A percentile compares a stretch with the other conserved stretches of the same genome.
Conservation (phyloP, 441 rosid genomes). For the Omphalea diandra region DNA sequence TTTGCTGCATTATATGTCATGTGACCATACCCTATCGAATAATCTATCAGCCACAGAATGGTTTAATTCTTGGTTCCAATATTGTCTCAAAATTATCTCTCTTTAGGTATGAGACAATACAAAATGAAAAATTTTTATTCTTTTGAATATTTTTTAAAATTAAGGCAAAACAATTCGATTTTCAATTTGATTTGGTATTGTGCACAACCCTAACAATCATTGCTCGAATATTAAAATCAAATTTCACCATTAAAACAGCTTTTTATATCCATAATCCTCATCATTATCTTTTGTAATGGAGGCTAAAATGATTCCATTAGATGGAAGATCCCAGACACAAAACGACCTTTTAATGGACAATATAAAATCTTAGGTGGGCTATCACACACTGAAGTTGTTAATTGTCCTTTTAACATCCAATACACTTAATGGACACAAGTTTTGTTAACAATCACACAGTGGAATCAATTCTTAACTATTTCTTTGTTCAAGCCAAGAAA, state of each 20-base stretch:
- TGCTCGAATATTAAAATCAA: background rate
- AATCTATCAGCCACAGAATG: too few relatives aligned
- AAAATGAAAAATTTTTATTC: too few relatives aligned
- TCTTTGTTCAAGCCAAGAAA: constrained; percentile 5
- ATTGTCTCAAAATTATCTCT: too few relatives aligned
- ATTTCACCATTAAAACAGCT: background rate
- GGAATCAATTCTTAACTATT: background rate
- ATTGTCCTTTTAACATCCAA: background rate
- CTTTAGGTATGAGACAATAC: too few relatives aligned
- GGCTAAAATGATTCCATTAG: background rate
- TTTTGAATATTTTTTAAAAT: too few relatives aligned
- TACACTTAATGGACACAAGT: constrained; percentile 1
- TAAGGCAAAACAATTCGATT: too few relatives aligned
- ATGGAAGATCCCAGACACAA: background rate
- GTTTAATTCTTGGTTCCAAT: too few relatives aligned
- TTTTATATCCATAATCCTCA: background rate
- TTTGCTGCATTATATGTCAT: too few relatives aligned
- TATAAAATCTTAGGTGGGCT: constrained; percentile 10
- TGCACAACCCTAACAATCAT: too few relatives aligned
- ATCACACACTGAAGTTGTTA: background rate
- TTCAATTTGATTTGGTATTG: too few relatives aligned
- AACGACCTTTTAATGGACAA: constrained; percentile 5
- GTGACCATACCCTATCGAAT: too few relatives aligned
- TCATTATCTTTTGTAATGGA: constrained; percentile 8
- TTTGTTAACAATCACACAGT: background rate